phyloP scores from a whole-genome alignment of 306 rosid genomes.

The Luffa acutangula region DNA sequence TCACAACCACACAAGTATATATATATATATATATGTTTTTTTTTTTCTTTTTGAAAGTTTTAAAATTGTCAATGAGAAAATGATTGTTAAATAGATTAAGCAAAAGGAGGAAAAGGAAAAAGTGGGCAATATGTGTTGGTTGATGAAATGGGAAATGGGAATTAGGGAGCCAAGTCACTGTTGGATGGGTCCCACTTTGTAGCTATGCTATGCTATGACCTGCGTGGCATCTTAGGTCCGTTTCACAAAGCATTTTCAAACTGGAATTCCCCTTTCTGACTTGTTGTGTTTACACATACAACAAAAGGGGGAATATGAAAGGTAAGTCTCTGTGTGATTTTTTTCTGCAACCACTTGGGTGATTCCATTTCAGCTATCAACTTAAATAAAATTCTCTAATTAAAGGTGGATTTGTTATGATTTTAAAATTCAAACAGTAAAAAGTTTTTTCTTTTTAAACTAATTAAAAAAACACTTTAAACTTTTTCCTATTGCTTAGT shows the following conservation, averaged over 20 bases:
- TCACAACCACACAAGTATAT: too few species aligned
- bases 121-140: background rate
- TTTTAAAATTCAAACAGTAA: too few species aligned
- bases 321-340: background rate
- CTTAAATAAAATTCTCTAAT: background rate
- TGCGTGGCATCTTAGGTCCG: background rate
- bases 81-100: background rate
- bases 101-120: background rate
- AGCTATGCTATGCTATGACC: background rate
- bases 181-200: background rate
- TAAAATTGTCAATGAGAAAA: background rate
- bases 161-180: background rate
- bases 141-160: background rate
- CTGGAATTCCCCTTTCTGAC: conserved; percentile 9
- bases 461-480: background rate
- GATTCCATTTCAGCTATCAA: background rate
- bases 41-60: background rate
- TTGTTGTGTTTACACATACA: background rate
- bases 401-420: background rate
- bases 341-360: background rate
- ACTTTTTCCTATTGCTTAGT: background rate
- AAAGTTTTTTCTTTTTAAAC: background rate
- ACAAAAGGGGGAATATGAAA: background rate
- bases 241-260: conserved; percentile 9
- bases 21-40: too few species aligned